phyloP scores from a whole-genome alignment of 2,329 filamentous ascomycete species.

The Colletotrichum coccodes region DNA sequence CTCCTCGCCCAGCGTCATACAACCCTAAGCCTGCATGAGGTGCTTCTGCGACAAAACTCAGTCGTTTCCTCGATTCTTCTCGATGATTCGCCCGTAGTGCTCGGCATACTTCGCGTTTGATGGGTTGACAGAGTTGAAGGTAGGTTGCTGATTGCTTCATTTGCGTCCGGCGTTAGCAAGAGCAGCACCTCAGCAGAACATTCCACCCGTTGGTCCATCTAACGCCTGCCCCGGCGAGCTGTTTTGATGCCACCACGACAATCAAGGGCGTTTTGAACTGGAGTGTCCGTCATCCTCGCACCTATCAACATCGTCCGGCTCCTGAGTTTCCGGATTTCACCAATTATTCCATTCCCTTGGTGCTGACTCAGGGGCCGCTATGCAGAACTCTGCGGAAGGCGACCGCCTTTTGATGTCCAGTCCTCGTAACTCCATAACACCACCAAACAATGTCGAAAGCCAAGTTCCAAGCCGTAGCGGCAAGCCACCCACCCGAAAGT shows the following conservation, averaged over 20 bases:
- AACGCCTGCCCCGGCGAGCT: neutral
- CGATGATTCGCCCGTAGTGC: neutral
- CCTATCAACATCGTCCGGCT: neutral
- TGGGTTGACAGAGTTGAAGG: constrained; percentile 21
- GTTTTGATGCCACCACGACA: neutral
- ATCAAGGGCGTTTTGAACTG: neutral
- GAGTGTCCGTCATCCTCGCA: neutral
- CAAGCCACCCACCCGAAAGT: constrained; percentile 25
- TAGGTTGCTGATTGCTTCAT: neutral
- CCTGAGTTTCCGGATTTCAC: neutral
- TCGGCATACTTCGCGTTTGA: constrained; percentile 1
- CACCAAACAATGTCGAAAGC: constrained; percentile 12
- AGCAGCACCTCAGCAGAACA: neutral
- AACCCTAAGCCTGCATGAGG: constrained; percentile 13
- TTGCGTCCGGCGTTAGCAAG: neutral
- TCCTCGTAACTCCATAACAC: constrained; percentile 28
- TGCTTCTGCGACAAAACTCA: constrained; percentile 17
- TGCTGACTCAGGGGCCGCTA: constrained; percentile 15
- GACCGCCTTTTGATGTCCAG: constrained; percentile 4
- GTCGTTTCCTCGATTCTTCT: neutral
- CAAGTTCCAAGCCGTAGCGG: constrained; percentile 16
- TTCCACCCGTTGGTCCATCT: neutral
- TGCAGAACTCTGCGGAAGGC: neutral
- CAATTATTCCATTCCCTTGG: neutral
- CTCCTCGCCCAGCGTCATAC: constrained; percentile 21